Percentiles rank a stretch among this genome's conserved stretches.
Conservation (phyloP, 345 rosid genomes). For the Cochlearia excelsa region DNA sequence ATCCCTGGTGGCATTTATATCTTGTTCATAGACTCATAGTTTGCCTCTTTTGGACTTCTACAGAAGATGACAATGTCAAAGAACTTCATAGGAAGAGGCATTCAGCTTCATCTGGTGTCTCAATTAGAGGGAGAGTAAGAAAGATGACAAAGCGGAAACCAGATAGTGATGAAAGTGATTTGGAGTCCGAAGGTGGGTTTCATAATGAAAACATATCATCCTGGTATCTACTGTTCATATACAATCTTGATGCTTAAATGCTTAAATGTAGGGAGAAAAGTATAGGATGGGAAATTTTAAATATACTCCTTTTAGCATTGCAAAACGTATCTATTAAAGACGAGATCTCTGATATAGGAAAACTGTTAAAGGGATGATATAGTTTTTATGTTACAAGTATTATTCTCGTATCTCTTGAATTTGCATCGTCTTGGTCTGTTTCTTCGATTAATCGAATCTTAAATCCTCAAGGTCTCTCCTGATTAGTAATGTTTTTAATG, state of each 20-base stretch:
- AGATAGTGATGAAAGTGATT: conserved; percentile 83
- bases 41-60: conserved; percentile 25
- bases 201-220: conserved; percentile 19
- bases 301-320: conserved; percentile 6
- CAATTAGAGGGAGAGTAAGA: conserved; percentile 88
- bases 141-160: conserved; percentile 90
- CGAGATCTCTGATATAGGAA: conserved; percentile 16
- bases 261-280: conserved; percentile 23
- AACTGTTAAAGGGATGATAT: background rate
- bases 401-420: conserved; percentile 13
- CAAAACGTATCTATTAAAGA: background rate
- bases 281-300: conserved; percentile 9
- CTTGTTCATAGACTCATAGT: conserved; percentile 27
- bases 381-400: conserved; percentile 1
- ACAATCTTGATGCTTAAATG: conserved; percentile 22
- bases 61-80: conserved; percentile 81
- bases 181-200: conserved; percentile 75
- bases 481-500: conserved; percentile 32
- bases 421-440: conserved; percentile 18
- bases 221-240: conserved; percentile 7
- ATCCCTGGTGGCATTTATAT: conserved; percentile 8
- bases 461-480: conserved; percentile 24
- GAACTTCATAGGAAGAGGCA: conserved; percentile 94
- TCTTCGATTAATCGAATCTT: conserved; percentile 2
- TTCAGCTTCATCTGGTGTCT: conserved; percentile 83